Percentiles rank a stretch among this genome's conserved stretches.
phyloP scores from a whole-genome alignment of 1,284 basidiomycete species.

The Trametes versicolor region DNA sequence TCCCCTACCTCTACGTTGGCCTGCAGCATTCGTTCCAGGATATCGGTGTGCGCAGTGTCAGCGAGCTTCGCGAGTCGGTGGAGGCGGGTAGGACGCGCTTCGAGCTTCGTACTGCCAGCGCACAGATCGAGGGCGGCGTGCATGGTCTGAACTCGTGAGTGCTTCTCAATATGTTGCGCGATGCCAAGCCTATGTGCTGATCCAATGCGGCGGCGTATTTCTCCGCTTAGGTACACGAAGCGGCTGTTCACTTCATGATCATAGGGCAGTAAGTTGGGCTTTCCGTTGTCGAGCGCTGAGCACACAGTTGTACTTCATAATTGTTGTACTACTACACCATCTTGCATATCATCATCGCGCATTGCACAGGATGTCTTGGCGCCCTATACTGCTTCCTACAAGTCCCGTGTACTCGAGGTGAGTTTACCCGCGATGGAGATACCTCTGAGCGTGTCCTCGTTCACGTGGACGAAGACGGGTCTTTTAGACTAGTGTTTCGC shows the following conservation, averaged over 20 bases:
- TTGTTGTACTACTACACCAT: constrained; percentile 28
- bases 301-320: constrained; percentile 25
- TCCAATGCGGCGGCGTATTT: constrained; percentile 23
- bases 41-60: constrained; percentile 81
- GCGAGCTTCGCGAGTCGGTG: constrained; percentile 72
- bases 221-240: constrained; percentile 41
- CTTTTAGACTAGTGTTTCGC: constrained; percentile 16
- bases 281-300: constrained; percentile 8
- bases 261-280: constrained; percentile 9
- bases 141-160: constrained; percentile 90
- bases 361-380: constrained; percentile 1
- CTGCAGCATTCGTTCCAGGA: constrained; percentile 98
- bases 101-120: constrained; percentile 94
- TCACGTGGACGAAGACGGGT: constrained; percentile 20
- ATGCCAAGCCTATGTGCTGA: constrained; percentile 30
- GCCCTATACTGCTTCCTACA: not conserved
- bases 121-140: constrained; percentile 96
- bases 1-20: constrained; percentile 93
- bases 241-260: constrained; percentile 39
- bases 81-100: constrained; percentile 81
- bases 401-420: constrained; percentile 1
- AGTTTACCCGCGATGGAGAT: constrained; percentile 17
- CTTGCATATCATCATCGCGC: constrained; percentile 22
- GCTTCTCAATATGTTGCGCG: constrained; percentile 5
- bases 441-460: constrained; percentile 1